Conservation (phyloP, 2,329 filamentous ascomycete species). For the Alternaria tenuissima region DNA sequence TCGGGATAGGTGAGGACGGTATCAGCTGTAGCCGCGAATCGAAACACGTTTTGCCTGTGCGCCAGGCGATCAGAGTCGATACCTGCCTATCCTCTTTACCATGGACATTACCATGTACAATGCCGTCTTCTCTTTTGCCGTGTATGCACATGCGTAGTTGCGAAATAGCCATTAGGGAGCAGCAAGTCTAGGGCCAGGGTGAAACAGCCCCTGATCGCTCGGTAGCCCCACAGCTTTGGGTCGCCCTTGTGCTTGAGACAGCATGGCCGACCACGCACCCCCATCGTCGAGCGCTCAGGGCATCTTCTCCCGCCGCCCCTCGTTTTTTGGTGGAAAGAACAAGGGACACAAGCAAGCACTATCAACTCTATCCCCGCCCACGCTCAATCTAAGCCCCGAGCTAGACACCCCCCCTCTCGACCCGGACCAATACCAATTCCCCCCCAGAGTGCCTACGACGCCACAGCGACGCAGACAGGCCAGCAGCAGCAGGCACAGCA, state of each 20-base stretch:
- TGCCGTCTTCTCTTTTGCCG: no score
- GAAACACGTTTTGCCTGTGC: conserved; percentile 8
- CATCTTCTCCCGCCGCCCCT: conserved; percentile 45
- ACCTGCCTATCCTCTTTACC: no score
- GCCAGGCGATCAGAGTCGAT: background rate
- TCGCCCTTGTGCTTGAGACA: background rate
- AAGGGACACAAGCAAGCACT: conserved; percentile 20
- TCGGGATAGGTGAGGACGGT: conserved; percentile 16
- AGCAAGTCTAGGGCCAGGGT: background rate
- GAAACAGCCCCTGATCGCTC: conserved; percentile 26
- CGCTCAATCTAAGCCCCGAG: background rate
- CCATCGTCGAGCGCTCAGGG: conserved; percentile 12
- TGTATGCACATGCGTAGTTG: background rate
- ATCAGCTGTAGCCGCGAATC: conserved; percentile 16
- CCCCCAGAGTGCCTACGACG: conserved; percentile 29
- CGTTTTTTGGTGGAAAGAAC: conserved; percentile 40
- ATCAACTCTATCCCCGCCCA: conserved; percentile 13
- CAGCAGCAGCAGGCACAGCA: conserved; percentile 44
- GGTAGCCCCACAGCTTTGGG: conserved; percentile 11
- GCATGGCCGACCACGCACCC: conserved; percentile 29
- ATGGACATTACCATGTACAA: no score
- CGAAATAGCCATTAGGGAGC: background rate
- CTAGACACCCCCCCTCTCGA: conserved; percentile 18
- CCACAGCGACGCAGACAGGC: conserved; percentile 38
- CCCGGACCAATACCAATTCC: conserved; percentile 32